Evolutionary conservation across 805 yeast species (phyloP), one percentile per base, ranked within the genome.

Genomic region (Sugiyamaella smithiae): DNA sequence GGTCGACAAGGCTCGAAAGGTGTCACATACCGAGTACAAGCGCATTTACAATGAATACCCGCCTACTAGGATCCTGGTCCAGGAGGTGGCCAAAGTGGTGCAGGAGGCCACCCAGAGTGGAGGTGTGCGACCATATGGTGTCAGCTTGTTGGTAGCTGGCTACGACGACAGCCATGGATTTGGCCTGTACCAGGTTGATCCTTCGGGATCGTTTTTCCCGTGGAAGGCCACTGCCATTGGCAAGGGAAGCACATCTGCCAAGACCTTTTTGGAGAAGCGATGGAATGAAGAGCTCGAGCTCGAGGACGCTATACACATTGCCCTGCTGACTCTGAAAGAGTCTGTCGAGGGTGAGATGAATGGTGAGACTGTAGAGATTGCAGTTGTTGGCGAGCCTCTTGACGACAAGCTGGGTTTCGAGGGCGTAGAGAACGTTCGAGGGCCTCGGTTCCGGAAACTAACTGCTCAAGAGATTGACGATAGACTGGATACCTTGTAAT

Each of bases 141-240:
- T 95, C 19, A 88, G 97, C 8, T 73, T 93, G 49, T 74, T 93
- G 49, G 89, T 93, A 16, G 99, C 97, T 7, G 99, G 99, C 19
- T 79, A 88, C 65, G 98, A 93, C 65, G 88, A 84, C 31, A 75
- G 75, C 50, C 81, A 77, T 59, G 82, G 82, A 24, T 90, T 79
- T 68, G 86, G 86, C 64, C 75, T 93, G 52, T 93, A 93, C 68
- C 99, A 93, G 70, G 95, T 93, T 42, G 99, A 93, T 71, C 99
- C 99, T 3, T 85, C 96, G 2, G 99, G 99, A 7, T 82, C 97
- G 35, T 93, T 85, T 67, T 93, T 88, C 77, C 98, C 99, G 7
- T 93, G 99, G 99, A 93, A 91, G 70, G 99, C 99, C 32, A 91
- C 99, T 2, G 98, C 99, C 20, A 93, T 93, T 60, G 99, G 99